Evolutionary conservation across 2,329 filamentous ascomycete species (phyloP), one percentile per base, ranked within the genome.

Genomic region (Colletotrichum incanum): DNA sequence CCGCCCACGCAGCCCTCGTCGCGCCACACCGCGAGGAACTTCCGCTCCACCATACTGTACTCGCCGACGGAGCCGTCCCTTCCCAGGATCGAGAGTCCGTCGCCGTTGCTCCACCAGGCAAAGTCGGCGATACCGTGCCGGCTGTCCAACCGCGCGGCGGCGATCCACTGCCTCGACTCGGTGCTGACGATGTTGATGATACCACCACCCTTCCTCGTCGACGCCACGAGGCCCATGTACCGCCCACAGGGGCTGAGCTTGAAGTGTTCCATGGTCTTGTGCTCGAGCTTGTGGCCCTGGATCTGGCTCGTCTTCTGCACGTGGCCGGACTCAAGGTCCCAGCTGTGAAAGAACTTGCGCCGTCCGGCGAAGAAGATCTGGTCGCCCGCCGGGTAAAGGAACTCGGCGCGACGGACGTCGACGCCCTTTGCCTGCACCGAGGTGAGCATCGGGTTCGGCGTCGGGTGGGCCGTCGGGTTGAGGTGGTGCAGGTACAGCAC

Each of bases 61-160:
- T 99, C 96, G 65, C 94, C 95, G 8, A 98, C 89, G 79, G 97
- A 94, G 31, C 96, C 96, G 76, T 93, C 94, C 81, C 93, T 95
- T 72, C 94, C 95, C 1, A 93, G 90, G 52, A 98, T 93, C 0
- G 91, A 93, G 77, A 99, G 86, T 5, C 95, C 96, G 50, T 92
- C 89, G 43, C 95, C 93, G 73, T 94, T 91, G 65, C 90, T 88
- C 95, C 95, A 98, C 96, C 96, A 99, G 1, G 90, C 91, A 78
- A 98, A 97, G 81, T 98, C 96, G 1, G 94, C 93, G 59, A 98
- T 92, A 47, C 95, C 95, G 62, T 94, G 92, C 60, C 90, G 88
- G 75, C 93, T 93, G 78, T 98, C 94, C 56, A 98, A 87, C 49
- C 95, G 89, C 18, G 93, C 94, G 75, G 96, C 92, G 0, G 93